Evolutionary conservation across 2,329 filamentous ascomycete species (phyloP), one percentile per base, ranked within the genome.

Genomic region (Elsinoe necatrix): DNA sequence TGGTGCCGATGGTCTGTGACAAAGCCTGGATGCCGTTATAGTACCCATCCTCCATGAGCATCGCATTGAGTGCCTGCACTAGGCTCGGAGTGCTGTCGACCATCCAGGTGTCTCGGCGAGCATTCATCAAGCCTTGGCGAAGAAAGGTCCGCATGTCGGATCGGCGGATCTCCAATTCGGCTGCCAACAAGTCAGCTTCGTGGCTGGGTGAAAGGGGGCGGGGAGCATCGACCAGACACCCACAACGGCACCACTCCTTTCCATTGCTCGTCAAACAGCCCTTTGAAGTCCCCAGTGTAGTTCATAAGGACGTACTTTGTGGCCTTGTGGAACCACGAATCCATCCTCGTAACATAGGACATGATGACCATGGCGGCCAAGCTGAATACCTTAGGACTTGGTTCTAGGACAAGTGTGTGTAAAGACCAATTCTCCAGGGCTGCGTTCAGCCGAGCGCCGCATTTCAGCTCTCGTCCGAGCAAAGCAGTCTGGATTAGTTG

Each of bases 341-440:
- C 27, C 14, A 31, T 31, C 4, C 45, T 25, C 12, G 16, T 5
- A 7, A 50, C 18, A 21, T 31, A 50, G 3, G 45, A 21, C 27
- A 50, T 50, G 14, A 50, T 25, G 9, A 50, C 45, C 45, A 50
- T 50, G 25, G 25, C 27, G 8, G 45, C 45, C 16, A 31, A 25
- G 16, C 25, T 50, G 25, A 34, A 31, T 2, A 31, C 45, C 16
- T 31, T 50, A 4, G 45, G 45, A 20, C 2, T 20, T 4, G 45
- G 29, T 21, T 31, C 45, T 16, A 20, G 25, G 45, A 31, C 25
- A 21, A 50, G 25, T 4, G 29, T 21, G 16, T 50, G 45, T n/a
- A 31, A 16, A 16, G 45, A 50, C 45, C 45, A 50, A 9, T 50
- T 50, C 45, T 50, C 23, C 27, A 50, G 23, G 20, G 45, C 45